Evolutionary conservation across 163 green algal genomes (phyloP), one percentile per base, ranked within the genome.

Genomic region (Prototheca stagnorum): DNA sequence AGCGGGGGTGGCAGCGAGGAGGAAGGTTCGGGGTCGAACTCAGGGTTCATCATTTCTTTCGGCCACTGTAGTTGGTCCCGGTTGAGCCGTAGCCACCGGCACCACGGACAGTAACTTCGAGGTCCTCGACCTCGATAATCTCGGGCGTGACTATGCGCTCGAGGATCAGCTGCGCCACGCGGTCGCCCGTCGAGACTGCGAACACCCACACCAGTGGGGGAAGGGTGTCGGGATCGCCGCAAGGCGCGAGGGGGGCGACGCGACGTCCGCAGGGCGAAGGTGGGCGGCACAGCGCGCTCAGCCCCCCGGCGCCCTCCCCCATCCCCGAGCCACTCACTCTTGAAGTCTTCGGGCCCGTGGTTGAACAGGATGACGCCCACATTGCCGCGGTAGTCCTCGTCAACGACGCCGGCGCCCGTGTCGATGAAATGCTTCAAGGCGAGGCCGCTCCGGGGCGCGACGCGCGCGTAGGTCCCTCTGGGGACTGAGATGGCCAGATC

Each of bases 331-430:
- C 5, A 28, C 53, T 28, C 39, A 78, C 72, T 61, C 26, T 63
- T 25, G 52, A 96, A 98, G 35, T 94, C 84, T 0, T 53, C 48
- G 23, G 95, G 79, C 5, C 67, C 72, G 58, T 92, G 80, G 72
- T 99, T 99, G 72, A 97, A 97, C 17, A 99, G 80, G 35, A 99
- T 78, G 11, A 99, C 90, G 23, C 82, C 81, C 6, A 96, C 76
- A 27, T 83, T 65, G 16, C 86, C 86, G 1, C 86, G 65, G 64
- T 97, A 97, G 68, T 97, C 89, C 64, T 89, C 80, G 47, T 99
- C 90, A 17, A 99, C 75, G 16, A 99, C 90, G 20, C 90, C 90
- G 3, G 87, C 90, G 5, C 86, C 90, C 3, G 80, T 85, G 66
- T 96, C 86, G 31, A 99, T 97, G 54, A 84, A 93, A 50, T 95